phyloP scores from a whole-genome alignment of 192 early-diverging fungal genomes.

The Coemansia sp. region DNA sequence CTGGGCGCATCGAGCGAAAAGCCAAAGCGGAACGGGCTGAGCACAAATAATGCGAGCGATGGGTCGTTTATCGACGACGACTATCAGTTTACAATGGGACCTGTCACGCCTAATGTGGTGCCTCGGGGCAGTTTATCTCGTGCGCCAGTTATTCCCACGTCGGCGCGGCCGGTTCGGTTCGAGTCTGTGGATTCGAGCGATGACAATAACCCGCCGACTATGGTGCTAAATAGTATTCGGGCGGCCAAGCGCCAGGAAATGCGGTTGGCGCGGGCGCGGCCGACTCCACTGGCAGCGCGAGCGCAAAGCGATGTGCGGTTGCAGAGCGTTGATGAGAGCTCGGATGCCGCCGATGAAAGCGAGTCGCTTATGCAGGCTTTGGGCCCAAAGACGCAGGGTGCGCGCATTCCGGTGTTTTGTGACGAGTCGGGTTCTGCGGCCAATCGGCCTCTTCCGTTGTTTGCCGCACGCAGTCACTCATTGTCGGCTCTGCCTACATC shows the following conservation, averaged over 20 bases:
- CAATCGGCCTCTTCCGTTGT: slow-evolving; percentile 14
- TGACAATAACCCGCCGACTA: slow-evolving; percentile 37
- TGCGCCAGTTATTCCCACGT: slow-evolving; percentile 28
- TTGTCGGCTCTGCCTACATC: no score
- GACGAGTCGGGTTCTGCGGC: neutral
- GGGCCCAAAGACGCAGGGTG: slow-evolving; percentile 10
- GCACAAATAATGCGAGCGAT: neutral
- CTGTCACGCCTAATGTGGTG: slow-evolving; percentile 42
- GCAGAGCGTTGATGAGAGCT: slow-evolving; percentile 19
- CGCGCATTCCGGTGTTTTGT: slow-evolving; percentile 22
- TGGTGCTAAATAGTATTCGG: slow-evolving; percentile 36
- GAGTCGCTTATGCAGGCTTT: neutral
- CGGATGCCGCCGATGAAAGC: slow-evolving; percentile 4
- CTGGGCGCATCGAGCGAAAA: neutral
- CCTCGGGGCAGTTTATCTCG: slow-evolving; percentile 4
- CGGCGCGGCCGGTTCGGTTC: slow-evolving; percentile 13
- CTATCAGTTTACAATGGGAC: slow-evolving; percentile 56
- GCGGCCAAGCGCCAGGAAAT: slow-evolving; percentile 21
- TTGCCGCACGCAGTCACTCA: neutral
- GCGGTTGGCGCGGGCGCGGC: slow-evolving; percentile 8
- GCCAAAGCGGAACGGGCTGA: no score
- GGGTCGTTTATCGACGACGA: slow-evolving; percentile 28
- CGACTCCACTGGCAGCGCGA: slow-evolving; percentile 35
- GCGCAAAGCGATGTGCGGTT: slow-evolving; percentile 1
- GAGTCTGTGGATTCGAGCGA: slow-evolving; percentile 14